Conservation (phyloP, 257 asterid genomes). For the Solanum boliviense region DNA sequence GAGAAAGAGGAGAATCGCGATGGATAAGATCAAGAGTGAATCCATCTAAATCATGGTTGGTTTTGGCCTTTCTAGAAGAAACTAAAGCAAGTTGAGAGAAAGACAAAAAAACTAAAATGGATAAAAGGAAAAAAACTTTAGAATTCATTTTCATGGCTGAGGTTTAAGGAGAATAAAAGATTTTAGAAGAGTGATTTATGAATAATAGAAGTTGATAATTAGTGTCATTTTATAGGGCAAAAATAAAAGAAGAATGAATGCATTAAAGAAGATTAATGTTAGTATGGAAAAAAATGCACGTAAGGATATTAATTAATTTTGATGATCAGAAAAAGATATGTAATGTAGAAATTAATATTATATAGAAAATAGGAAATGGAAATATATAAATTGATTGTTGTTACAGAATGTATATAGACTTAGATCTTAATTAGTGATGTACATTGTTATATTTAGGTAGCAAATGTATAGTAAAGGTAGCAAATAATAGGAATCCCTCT, state of each 20-base stretch:
- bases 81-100: neutral
- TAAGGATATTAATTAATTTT: neutral
- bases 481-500: neutral
- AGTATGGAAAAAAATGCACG: neutral
- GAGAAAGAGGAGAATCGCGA: constrained; percentile 35
- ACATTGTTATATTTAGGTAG: neutral
- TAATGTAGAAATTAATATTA: neutral
- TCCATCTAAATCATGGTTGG: constrained; percentile 7
- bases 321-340: neutral
- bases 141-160: neutral
- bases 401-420: neutral
- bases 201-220: neutral
- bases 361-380: neutral
- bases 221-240: neutral
- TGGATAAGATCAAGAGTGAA: constrained; percentile 40
- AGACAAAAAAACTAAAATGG: neutral
- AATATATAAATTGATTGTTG: neutral
- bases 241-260: neutral
- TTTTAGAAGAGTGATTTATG: neutral
- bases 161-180: neutral
- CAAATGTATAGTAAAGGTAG: too few relatives aligned
- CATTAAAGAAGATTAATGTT: neutral
- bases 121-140: neutral
- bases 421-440: neutral
- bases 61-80: neutral